These are phyloP conservation scores for Geotrichum histeridarum DNA, from an alignment of 1,139 yeast genomes.

Conservation along the genomic window DNA sequence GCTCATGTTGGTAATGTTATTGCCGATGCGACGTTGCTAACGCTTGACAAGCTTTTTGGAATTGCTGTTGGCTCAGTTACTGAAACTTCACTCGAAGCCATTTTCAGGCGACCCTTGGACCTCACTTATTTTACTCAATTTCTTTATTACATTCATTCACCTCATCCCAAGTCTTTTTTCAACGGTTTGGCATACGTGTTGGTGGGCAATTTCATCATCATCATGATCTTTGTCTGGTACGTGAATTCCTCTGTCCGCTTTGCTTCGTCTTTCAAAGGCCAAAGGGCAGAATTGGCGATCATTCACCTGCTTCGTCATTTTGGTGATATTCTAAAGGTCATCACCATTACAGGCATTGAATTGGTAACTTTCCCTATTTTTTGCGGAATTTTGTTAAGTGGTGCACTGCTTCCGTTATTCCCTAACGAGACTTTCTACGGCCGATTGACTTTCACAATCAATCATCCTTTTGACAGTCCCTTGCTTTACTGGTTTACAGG, in stretches of 20 bases:
- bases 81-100: slow-evolving; percentile 1
- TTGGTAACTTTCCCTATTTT: slow-evolving; percentile 76
- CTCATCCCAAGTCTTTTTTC: slow-evolving; percentile 21
- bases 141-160: slow-evolving; percentile 12
- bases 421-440: slow-evolving; percentile 23
- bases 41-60: not conserved
- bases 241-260: slow-evolving; percentile 24
- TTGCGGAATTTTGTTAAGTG: slow-evolving; percentile 75
- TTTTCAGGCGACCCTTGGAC: slow-evolving; percentile 1
- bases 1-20: slow-evolving; percentile 3
- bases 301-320: slow-evolving; percentile 33
- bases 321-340: slow-evolving; percentile 64
- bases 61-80: not conserved
- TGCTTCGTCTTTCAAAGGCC: slow-evolving; percentile 18
- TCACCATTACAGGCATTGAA: slow-evolving; percentile 70
- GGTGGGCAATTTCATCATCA: slow-evolving; percentile 22
- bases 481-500: slow-evolving; percentile 67
- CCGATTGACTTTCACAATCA: slow-evolving; percentile 21
- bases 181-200: slow-evolving; percentile 21
- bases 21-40: slow-evolving; percentile 6
- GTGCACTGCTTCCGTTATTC: slow-evolving; percentile 46
- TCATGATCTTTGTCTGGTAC: slow-evolving; percentile 20
- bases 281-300: slow-evolving; percentile 22
- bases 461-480: slow-evolving; percentile 29
- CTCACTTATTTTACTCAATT: slow-evolving; percentile 8